Conservation (phyloP, 1,139 yeast species). For the Diutina sp. region DNA sequence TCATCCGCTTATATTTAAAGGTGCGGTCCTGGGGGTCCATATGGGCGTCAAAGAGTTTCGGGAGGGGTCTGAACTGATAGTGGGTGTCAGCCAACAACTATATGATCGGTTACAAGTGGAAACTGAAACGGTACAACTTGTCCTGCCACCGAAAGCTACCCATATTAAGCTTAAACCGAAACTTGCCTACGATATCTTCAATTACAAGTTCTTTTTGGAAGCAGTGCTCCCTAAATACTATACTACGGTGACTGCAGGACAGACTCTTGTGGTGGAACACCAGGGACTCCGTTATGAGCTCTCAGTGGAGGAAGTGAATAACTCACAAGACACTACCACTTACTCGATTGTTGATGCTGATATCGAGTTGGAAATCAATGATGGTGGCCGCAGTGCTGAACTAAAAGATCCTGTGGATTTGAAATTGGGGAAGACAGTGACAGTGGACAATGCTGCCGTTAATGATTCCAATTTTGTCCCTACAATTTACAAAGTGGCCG, state of each 20-base stretch:
- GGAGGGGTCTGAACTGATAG: not conserved
- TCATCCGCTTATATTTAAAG: not conserved
- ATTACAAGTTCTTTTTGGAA: constrained; percentile 1
- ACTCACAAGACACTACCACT: not conserved
- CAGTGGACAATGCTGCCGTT: not conserved
- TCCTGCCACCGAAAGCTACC: not conserved
- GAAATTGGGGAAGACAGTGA: not conserved
- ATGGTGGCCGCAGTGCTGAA: not conserved
- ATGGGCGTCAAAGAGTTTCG: not conserved
- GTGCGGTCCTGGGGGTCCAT: not conserved
- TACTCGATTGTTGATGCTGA: not conserved
- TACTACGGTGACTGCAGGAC: not conserved
- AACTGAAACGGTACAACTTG: not conserved
- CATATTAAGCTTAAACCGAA: not conserved
- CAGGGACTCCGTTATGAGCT: not conserved
- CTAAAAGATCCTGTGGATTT: not conserved
- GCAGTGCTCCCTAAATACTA: not conserved
- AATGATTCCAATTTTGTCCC: not conserved
- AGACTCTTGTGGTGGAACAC: not conserved
- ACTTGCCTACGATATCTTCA: not conserved
- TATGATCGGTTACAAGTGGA: not conserved
- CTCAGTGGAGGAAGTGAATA: not conserved
- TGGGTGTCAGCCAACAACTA: not conserved
- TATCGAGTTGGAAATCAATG: not conserved
- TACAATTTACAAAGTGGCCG: not conserved